Evolutionary conservation across 208 protist species (phyloP).

Genomic region (Herpetomonas samuelpessoai): DNA sequence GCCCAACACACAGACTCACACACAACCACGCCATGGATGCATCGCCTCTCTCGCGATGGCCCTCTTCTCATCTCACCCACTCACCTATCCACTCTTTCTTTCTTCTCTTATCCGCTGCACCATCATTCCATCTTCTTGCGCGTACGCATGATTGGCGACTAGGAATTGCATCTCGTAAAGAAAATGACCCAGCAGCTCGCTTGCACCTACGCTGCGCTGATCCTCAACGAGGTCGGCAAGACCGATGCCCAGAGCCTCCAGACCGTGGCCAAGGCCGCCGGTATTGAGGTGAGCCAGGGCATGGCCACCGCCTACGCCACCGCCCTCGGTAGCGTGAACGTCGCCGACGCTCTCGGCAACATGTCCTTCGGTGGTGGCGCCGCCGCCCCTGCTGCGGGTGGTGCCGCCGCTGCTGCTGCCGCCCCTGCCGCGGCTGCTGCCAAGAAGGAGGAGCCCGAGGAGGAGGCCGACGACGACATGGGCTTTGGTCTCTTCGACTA

Average conservation of each 20-base stretch:
- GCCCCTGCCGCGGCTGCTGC: constrained; percentile 35
- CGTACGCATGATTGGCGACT: too few relatives aligned
- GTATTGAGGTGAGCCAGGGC: constrained; percentile 65
- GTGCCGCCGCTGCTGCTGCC: constrained; percentile 37
- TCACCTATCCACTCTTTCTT: not conserved
- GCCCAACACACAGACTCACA: too few relatives aligned
- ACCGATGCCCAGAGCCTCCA: constrained; percentile 62
- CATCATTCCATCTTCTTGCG: not conserved
- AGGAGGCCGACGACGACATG: constrained; percentile 87
- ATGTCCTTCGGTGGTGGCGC: constrained; percentile 67
- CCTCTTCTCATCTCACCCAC: too few relatives aligned
- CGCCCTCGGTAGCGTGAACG: constrained; percentile 49
- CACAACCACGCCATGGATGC: too few relatives aligned
- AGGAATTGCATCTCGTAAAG: not conserved
- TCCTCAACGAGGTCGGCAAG: constrained; percentile 91
- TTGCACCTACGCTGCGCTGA: constrained; percentile 94
- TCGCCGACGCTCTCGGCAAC: constrained; percentile 63
- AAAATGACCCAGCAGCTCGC: constrained; percentile 81
- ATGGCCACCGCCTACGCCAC: constrained; percentile 73
- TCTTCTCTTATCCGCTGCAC: constrained; percentile 4
- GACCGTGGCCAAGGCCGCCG: constrained; percentile 75
- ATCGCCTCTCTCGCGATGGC: too few relatives aligned
- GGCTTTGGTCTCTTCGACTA: constrained; percentile 91
- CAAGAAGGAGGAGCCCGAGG: constrained; percentile 61
- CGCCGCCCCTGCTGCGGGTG: constrained; percentile 33